Evolutionary conservation across 345 rosid genomes (phyloP).

Genomic region (Lepidium africanum): DNA sequence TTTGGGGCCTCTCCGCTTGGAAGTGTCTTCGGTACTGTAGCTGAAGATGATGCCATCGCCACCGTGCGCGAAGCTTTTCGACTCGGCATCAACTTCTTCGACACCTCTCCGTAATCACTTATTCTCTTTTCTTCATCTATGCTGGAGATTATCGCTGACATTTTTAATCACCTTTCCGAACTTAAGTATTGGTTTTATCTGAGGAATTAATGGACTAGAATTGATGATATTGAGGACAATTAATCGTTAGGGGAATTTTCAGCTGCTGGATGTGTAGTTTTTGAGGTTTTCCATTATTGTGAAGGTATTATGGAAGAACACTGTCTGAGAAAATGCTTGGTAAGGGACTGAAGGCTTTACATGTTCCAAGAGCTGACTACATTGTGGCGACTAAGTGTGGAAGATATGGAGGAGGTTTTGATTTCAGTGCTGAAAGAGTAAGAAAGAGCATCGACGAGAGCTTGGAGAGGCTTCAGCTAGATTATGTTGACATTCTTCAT

Average conservation of each 20-base stretch:
- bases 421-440: conserved; percentile 92
- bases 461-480: conserved; percentile 76
- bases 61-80: conserved; percentile 74
- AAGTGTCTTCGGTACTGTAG: conserved; percentile 71
- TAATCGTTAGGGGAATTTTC: background rate
- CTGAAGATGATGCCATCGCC: conserved; percentile 74
- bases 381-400: conserved; percentile 90
- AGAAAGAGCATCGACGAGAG: conserved; percentile 81
- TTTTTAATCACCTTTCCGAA: background rate
- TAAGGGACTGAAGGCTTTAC: conserved; percentile 64
- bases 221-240: background rate
- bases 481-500: conserved; percentile 83
- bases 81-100: conserved; percentile 90
- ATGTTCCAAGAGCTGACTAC: conserved; percentile 62
- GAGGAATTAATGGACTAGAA: background rate
- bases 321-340: conserved; percentile 94
- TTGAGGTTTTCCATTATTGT: background rate
- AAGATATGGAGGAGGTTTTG: conserved; percentile 71
- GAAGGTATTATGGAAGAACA: conserved; percentile 83
- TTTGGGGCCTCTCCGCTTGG: conserved; percentile 96
- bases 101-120: conserved; percentile 81
- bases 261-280: background rate
- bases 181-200: background rate
- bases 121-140: background rate
- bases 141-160: background rate